Evolutionary conservation across 108 stramenopile species (phyloP).

Genomic region (Skeletonema costatum): DNA sequence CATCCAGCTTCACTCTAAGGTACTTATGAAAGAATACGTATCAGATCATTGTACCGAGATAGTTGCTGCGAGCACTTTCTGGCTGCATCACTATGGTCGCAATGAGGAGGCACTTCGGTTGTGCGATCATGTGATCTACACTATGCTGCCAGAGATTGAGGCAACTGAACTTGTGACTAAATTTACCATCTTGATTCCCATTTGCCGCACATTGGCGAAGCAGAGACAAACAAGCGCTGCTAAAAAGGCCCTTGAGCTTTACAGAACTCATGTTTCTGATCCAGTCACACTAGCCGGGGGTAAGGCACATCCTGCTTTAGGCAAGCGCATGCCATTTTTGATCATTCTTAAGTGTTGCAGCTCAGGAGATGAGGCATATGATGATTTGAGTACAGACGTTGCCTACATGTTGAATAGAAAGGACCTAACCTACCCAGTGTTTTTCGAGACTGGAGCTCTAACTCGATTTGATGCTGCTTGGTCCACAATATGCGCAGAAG

Average conservation of each 20-base stretch:
- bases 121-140: background rate
- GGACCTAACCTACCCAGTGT: background rate
- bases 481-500: no score
- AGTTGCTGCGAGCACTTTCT: background rate
- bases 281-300: no score
- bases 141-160: background rate
- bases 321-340: background rate
- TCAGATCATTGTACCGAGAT: background rate
- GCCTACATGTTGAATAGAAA: background rate
- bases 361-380: background rate
- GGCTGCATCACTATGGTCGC: background rate
- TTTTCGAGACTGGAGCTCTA: background rate
- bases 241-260: no score
- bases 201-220: background rate
- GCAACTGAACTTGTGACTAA: background rate
- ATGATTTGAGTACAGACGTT: background rate
- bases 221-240: background rate
- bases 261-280: no score
- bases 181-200: background rate
- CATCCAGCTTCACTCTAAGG: background rate
- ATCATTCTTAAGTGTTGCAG: background rate
- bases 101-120: background rate
- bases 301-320: background rate
- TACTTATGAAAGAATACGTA: background rate
- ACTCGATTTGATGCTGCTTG: no score